Percentiles rank a stretch among this genome's conserved stretches.
Conservation (phyloP, 2,329 filamentous ascomycete genomes). For the Phaeoacremonium minimum region DNA sequence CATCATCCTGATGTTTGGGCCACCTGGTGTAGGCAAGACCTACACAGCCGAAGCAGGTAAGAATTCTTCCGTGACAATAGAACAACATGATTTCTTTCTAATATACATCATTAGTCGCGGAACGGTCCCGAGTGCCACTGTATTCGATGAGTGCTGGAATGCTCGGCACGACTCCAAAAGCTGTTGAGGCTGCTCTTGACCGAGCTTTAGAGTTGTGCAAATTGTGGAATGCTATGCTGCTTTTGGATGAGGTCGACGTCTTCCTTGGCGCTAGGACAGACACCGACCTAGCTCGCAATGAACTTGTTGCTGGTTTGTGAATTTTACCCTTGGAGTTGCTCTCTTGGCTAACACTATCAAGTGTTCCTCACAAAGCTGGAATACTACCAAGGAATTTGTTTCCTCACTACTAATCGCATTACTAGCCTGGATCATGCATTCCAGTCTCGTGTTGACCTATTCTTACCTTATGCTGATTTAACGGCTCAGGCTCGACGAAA, state of each 20-base stretch:
- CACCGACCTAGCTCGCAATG: constrained; percentile 30
- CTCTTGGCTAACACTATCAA: neutral
- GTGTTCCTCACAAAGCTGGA: constrained; percentile 26
- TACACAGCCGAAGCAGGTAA: constrained; percentile 26
- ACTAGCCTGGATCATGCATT: constrained; percentile 29
- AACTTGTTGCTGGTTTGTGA: constrained; percentile 24
- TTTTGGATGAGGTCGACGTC: constrained; percentile 38
- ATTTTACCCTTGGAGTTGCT: neutral
- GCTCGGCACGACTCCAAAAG: constrained; percentile 25
- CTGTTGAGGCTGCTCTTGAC: constrained; percentile 26
- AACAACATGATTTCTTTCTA: constrained; percentile 3
- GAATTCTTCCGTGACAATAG: no score
- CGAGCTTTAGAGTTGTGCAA: constrained; percentile 28
- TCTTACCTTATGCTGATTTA: constrained; percentile 25
- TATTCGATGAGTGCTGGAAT: constrained; percentile 33
- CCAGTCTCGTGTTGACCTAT: constrained; percentile 27
- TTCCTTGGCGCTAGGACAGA: constrained; percentile 30
- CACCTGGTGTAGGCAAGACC: constrained; percentile 32
- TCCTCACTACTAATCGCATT: constrained; percentile 32
- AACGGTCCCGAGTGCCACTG: constrained; percentile 29
- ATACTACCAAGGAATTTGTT: constrained; percentile 30
- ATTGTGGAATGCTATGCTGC: constrained; percentile 36
- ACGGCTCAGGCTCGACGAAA: constrained; percentile 17
- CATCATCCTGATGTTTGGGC: constrained; percentile 29
- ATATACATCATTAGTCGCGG: constrained; percentile 23